A percentile compares a stretch with the other conserved stretches of the same genome.
Evolutionary conservation across 2,329 filamentous ascomycete genomes (phyloP).

Genomic region (Monosporascus sp.): DNA sequence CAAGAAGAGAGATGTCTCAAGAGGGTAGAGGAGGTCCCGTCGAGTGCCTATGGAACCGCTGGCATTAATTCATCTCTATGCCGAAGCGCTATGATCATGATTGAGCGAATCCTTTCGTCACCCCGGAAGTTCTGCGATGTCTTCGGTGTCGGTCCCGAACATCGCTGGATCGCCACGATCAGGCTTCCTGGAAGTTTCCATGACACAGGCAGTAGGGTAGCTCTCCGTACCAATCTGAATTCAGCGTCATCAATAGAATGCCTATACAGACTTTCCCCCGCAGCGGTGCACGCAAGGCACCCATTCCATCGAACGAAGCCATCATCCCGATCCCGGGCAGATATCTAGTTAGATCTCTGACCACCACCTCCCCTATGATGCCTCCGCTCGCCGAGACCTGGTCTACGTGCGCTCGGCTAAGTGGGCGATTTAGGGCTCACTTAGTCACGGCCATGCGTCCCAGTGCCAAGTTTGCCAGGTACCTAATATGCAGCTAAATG

Average conservation of each 20-base stretch:
- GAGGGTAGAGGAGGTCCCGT: neutral
- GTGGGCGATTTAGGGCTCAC: neutral
- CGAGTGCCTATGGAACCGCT: neutral
- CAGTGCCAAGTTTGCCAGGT: neutral
- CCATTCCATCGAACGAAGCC: neutral
- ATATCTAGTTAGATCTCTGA: neutral
- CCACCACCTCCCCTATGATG: neutral
- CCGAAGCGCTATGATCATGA: neutral
- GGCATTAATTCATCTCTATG: neutral
- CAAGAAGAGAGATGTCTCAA: neutral
- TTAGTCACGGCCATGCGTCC: neutral
- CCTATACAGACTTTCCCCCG: too few relatives aligned
- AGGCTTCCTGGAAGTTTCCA: neutral
- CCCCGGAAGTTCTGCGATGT: neutral
- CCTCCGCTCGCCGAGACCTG: neutral
- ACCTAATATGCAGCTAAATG: neutral
- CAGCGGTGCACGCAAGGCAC: neutral
- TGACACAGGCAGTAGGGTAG: neutral
- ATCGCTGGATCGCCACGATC: neutral
- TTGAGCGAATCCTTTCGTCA: neutral
- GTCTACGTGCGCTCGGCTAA: neutral
- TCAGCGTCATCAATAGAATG: neutral
- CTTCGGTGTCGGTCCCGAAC: neutral
- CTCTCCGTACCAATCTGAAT: neutral
- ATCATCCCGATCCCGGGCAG: neutral